phyloP scores from a whole-genome alignment of 2,329 filamentous ascomycete species.

The Xylaria hypoxylon region DNA sequence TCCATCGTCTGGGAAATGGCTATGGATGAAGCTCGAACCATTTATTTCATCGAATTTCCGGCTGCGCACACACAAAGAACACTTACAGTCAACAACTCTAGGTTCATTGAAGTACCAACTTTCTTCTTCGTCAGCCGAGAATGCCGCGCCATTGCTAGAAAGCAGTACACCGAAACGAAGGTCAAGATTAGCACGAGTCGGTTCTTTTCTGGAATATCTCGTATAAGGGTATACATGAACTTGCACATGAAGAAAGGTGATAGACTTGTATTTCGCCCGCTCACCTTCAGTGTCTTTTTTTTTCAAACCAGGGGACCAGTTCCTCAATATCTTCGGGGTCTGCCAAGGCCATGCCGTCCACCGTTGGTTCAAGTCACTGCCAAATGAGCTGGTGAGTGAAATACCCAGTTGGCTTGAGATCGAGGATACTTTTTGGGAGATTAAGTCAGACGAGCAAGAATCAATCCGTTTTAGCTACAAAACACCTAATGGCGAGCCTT shows the following conservation, averaged over 20 bases:
- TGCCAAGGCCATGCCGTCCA: too few species aligned
- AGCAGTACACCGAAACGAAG: not conserved
- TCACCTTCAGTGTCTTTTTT: not conserved
- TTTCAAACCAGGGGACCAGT: not conserved
- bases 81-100: not conserved
- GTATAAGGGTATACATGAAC: not conserved
- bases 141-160: not conserved
- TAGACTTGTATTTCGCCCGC: not conserved
- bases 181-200: not conserved
- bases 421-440: too few species aligned
- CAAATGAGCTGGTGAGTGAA: too few species aligned
- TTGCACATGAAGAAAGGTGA: not conserved
- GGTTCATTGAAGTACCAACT: not conserved
- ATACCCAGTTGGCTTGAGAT: too few species aligned
- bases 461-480: too few species aligned
- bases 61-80: not conserved
- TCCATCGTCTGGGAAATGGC: constrained; percentile 10
- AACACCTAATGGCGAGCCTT: too few species aligned
- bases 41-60: not conserved
- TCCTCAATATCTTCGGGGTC: not conserved
- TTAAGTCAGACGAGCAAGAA: too few species aligned
- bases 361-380: not conserved
- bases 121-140: constrained; percentile 29
- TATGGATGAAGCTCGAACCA: not conserved
- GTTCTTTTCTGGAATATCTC: not conserved